Evolutionary conservation across 192 early-diverging fungal species (phyloP), one percentile per base, ranked within the genome.

Genomic region (Umbelopsis vinacea): DNA sequence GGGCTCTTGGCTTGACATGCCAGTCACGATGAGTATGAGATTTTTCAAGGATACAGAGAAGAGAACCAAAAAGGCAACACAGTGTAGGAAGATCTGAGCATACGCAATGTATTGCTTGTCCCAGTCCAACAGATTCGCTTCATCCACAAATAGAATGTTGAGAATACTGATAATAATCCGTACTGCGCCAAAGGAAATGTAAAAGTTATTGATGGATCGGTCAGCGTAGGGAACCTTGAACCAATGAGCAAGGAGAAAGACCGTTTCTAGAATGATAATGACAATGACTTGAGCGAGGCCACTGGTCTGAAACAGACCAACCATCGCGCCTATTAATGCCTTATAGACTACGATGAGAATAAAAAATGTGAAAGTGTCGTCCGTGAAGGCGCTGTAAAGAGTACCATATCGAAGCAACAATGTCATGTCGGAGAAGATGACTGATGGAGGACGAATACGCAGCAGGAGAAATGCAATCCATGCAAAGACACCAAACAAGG

Each of bases 311-410:
- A 83, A 68, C 68, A 83, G 74, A 4, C 80, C 78, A 17, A 82
- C 55, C 50, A 81, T 74, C 0, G 76, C 67, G 12, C 76, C 80
- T 63, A 79, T 71, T 17, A 86, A 54, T 10, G 81, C 74, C 52
- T 79, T 79, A 38, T 72, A 69, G 12, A 82, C 46, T 4, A 79
- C 66, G 1, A 52, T 74, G 17, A 80, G 67, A 2, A 82, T 70
- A 45, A 84, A 82, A 63, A 84, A 82, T 11, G 71, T 50, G 1
- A 71, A 78, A 3, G 73, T 77, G 46, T 78, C 80, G 17, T 84
- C 79, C 14, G 76, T 73, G 40, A 82, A 73, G n/a, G 76, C 79
- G 71, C 82, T 86, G 68, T 86, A 86, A 9, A 86, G 46, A 12
- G 82, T 68, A 10, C 84, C 84, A 26, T 80, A 84, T 11, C 79